Percentiles rank a stretch among this genome's conserved stretches.
These are phyloP conservation scores for Amanita jacksonii DNA, from an alignment of 768 basidiomycete species.

Conservation along the genomic window DNA sequence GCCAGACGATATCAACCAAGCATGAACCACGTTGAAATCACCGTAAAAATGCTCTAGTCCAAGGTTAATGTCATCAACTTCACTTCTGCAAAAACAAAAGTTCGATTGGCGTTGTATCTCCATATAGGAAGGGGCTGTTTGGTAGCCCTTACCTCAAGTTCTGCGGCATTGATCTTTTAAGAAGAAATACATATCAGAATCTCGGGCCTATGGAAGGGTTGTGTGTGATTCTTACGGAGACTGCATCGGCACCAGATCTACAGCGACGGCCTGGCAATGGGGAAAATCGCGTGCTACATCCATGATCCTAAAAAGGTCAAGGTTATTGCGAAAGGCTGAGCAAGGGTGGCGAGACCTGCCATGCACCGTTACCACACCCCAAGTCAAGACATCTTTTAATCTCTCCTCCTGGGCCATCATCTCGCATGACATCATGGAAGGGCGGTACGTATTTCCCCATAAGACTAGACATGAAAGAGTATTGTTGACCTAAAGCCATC, in stretches of 20 bases:
- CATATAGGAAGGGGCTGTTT: neutral
- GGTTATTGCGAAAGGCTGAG: neutral
- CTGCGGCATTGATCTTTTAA: constrained; percentile 47
- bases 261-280: constrained; percentile 55
- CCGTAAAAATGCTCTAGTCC: constrained; percentile 77
- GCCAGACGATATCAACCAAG: constrained; percentile 62
- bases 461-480: constrained; percentile 50
- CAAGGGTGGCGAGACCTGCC: constrained; percentile 31
- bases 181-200: no score
- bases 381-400: constrained; percentile 61
- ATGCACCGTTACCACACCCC: constrained; percentile 72
- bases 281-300: constrained; percentile 69
- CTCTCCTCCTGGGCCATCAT: constrained; percentile 42
- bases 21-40: constrained; percentile 69
- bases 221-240: constrained; percentile 44
- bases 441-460: constrained; percentile 62
- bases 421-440: constrained; percentile 47
- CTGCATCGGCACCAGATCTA: constrained; percentile 78
- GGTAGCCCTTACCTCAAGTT: constrained; percentile 48
- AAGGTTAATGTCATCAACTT: constrained; percentile 79
- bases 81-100: constrained; percentile 41
- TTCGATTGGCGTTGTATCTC: neutral
- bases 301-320: constrained; percentile 46
- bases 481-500: constrained; percentile 47
- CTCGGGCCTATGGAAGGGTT: neutral